Base-by-base conservation (phyloP, 495 filamentous ascomycete genomes). In the Clavariopsis aquatica region DNA sequence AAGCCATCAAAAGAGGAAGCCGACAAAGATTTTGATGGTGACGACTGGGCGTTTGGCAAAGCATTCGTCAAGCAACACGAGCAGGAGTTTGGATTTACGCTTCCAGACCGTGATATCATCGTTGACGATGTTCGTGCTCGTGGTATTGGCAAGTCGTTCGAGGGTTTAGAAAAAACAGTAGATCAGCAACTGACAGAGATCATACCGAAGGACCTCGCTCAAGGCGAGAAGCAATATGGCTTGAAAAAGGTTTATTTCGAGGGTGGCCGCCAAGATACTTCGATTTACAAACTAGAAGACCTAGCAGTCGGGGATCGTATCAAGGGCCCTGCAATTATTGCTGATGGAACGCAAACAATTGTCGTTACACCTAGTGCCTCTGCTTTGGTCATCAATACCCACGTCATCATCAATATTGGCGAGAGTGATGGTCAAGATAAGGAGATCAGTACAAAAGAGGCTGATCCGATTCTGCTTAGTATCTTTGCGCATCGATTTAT, bases 401-500 rank as follows among this genome's bases (percentile, higher is more conserved):
- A 89, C 62, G 84, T 90, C 12, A 76, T 91, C 52, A 83, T 92
- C 77, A 80, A 96, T 69, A 82, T 92, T 23, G 85, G 83, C 26
- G 82, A 83, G 59, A 76, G 77, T 27, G 83, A 85, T 52, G 71
- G 75, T 27, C 78, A 84, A 47, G 84, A 87, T 61, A 77, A 75
- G 66, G 78, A 68, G 64, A 74, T 72, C 38, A 75, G 70, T 60
- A 77, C 70, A 62, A 84, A 79, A 72, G 83, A 75, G 61, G 87
- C 88, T 1, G 87, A 92, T 65, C 93, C 94, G 0, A 96, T 98
- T 74, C 89, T 95, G 77, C 84, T 98, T 6, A 95, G 87, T 73
- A 95, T 98, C 62, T 98, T 98, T 69, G 91, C 91, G 1, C 93
- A 98, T 74, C 81, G 94, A 0, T 98, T 98, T 78, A 98, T 98